Percentiles rank a stretch among this genome's conserved stretches.
Conservation (phyloP, 1,284 basidiomycete genomes). For the Pascua guehoae region DNA sequence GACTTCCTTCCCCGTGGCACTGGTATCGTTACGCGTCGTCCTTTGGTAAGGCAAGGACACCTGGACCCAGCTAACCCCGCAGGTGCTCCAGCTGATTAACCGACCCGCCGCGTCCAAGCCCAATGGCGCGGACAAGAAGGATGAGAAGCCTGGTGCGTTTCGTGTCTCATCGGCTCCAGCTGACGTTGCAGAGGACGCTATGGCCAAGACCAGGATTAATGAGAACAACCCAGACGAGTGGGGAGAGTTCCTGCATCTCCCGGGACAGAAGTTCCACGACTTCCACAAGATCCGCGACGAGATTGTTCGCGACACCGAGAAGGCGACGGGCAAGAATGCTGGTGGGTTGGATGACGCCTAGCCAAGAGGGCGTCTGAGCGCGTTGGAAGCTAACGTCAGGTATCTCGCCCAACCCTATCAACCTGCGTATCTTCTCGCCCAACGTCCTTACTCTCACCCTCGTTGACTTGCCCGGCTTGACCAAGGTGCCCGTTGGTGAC, state of each 20-base stretch:
- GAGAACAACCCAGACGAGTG: conserved; percentile 87
- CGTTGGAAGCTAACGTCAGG: conserved; percentile 51
- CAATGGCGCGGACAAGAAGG: conserved; percentile 50
- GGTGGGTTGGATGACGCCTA: conserved; percentile 39
- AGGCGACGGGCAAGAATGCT: conserved; percentile 95
- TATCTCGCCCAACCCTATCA: conserved; percentile 93
- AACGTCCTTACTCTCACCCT: conserved; percentile 94
- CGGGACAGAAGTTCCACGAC: conserved; percentile 95
- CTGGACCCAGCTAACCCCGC: too few relatives aligned
- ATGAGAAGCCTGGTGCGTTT: conserved; percentile 14
- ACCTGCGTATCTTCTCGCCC: conserved; percentile 92
- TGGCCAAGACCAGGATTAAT: conserved; percentile 46
- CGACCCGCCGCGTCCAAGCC: conserved; percentile 58
- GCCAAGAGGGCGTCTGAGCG: too few relatives aligned
- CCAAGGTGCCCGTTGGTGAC: conserved; percentile 93
- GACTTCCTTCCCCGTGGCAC: conserved; percentile 84
- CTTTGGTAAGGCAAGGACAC: conserved; percentile 54
- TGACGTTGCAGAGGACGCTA: conserved; percentile 24
- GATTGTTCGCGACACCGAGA: conserved; percentile 93
- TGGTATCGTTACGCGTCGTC: conserved; percentile 77
- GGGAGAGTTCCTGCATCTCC: conserved; percentile 96
- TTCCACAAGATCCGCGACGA: conserved; percentile 95
- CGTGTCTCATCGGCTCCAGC: neutral
- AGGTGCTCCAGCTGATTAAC: conserved; percentile 89
- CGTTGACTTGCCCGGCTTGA: conserved; percentile 92